Conservation (phyloP, 2,329 filamentous ascomycete genomes). For the Bipolaris victoriae region DNA sequence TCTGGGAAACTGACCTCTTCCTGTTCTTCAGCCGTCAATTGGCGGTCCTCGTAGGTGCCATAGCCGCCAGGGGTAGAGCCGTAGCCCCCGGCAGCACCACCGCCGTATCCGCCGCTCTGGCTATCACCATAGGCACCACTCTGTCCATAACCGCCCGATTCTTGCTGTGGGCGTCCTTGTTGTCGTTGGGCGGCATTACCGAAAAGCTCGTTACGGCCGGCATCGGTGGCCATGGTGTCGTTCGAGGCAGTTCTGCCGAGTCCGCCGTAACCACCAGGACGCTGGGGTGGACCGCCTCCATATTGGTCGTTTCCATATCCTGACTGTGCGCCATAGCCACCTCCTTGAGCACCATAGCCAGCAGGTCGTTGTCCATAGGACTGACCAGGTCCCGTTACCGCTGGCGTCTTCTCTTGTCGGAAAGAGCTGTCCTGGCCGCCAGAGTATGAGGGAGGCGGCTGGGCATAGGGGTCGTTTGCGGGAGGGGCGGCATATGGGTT, state of each 20-base stretch:
- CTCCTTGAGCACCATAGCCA: slow-evolving; percentile 38
- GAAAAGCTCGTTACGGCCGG: slow-evolving; percentile 69
- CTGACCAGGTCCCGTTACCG: slow-evolving; percentile 50
- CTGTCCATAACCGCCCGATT: slow-evolving; percentile 28
- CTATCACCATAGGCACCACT: slow-evolving; percentile 31
- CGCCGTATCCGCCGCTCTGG: slow-evolving; percentile 31
- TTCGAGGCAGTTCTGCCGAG: slow-evolving; percentile 47
- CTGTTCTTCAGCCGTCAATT: slow-evolving; percentile 80
- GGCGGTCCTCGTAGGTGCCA: slow-evolving; percentile 67
- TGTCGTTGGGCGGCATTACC: slow-evolving; percentile 61
- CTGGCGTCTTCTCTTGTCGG: slow-evolving; percentile 53
- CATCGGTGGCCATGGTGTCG: slow-evolving; percentile 55
- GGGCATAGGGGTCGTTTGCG: slow-evolving; percentile 60
- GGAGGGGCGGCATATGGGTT: slow-evolving; percentile 56
- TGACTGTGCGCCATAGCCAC: slow-evolving; percentile 37
- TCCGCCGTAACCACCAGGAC: slow-evolving; percentile 51
- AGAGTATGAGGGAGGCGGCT: slow-evolving; percentile 49
- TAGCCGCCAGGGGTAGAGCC: slow-evolving; percentile 46
- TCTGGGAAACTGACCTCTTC: slow-evolving; percentile 56
- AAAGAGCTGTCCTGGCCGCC: slow-evolving; percentile 41
- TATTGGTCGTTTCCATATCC: slow-evolving; percentile 59
- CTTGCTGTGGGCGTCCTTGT: slow-evolving; percentile 51
- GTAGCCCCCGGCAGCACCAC: slow-evolving; percentile 26
- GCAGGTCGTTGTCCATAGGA: slow-evolving; percentile 47
- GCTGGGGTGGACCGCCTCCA: slow-evolving; percentile 46